A percentile compares a stretch with the other conserved stretches of the same genome.
Evolutionary conservation across 73 alveolate species (phyloP).

Genomic region (Blepharisma stoltei): DNA sequence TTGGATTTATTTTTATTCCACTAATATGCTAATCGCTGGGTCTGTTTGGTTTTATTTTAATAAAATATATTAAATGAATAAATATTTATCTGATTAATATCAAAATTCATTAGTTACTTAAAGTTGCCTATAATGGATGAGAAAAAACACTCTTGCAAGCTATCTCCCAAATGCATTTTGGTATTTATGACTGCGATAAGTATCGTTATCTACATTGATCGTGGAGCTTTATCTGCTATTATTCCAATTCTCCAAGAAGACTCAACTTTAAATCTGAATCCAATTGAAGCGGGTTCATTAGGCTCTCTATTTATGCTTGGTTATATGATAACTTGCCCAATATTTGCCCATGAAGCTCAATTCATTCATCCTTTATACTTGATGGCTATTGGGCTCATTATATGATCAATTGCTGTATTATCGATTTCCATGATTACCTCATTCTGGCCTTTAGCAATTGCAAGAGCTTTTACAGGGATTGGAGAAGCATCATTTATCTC

Average conservation of each 20-base stretch:
- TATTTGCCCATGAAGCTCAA: neutral
- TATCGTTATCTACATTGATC: neutral
- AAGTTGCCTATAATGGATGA: too few species aligned
- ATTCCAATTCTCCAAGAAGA: neutral
- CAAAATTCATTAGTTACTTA: too few species aligned
- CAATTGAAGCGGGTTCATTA: slow-evolving; percentile 19
- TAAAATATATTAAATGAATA: too few species aligned
- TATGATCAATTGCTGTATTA: neutral
- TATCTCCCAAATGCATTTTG: too few species aligned
- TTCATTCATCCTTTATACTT: neutral
- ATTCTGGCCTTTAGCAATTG: slow-evolving; percentile 1
- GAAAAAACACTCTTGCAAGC: too few species aligned
- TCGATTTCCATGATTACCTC: neutral
- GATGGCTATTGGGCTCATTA: neutral
- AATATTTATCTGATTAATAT: too few species aligned
- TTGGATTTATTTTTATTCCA: too few species aligned
- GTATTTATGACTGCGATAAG: neutral
- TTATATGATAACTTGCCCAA: neutral
- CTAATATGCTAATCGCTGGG: too few species aligned
- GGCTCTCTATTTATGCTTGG: slow-evolving; percentile 19
- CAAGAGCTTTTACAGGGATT: slow-evolving; percentile 3
- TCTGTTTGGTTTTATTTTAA: too few species aligned
- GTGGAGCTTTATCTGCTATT: slow-evolving; percentile 21
- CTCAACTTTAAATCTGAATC: neutral
- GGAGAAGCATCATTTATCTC: slow-evolving; percentile 23